A percentile compares a stretch with the other conserved stretches of the same genome.
These are phyloP conservation scores for Panellus pusillus DNA, from an alignment of 768 basidiomycete species.

Conservation along the genomic window DNA sequence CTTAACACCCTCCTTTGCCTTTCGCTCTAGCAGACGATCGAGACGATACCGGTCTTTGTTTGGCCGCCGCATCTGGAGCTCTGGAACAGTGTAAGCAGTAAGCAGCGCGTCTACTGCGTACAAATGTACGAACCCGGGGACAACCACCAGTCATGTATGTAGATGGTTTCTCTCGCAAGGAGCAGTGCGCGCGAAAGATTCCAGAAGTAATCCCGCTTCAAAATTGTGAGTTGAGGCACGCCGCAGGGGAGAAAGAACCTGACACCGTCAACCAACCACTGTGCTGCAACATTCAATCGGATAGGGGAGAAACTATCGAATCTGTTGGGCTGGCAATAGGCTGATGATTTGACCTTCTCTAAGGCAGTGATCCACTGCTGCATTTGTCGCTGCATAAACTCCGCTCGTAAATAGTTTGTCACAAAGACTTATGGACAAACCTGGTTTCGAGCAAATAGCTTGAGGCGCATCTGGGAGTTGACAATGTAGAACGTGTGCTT, in stretches of 20 bases:
- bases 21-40: constrained; percentile 82
- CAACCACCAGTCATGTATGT: constrained; percentile 99
- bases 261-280: constrained; percentile 98
- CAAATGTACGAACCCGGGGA: constrained; percentile 61
- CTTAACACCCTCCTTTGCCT: constrained; percentile 94
- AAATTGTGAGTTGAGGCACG: constrained; percentile 5
- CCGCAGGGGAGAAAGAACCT: constrained; percentile 29
- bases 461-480: constrained; percentile 88
- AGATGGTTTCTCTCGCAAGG: constrained; percentile 84
- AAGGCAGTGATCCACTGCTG: constrained; percentile 93
- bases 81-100: constrained; percentile 35
- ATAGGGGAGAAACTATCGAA: constrained; percentile 95
- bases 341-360: constrained; percentile 77
- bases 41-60: constrained; percentile 82
- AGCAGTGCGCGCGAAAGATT: constrained; percentile 89
- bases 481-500: constrained; percentile 94
- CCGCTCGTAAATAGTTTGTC: neutral
- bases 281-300: constrained; percentile 87
- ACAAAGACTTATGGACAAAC: constrained; percentile 35
- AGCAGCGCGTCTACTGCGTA: neutral
- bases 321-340: constrained; percentile 78
- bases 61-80: constrained; percentile 84
- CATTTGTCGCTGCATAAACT: constrained; percentile 76
- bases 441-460: constrained; percentile 86
- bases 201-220: constrained; percentile 98